A percentile compares a stretch with the other conserved stretches of the same genome.
Evolutionary conservation across 306 rosid species (phyloP).

Genomic region (Prunus mongolica): DNA sequence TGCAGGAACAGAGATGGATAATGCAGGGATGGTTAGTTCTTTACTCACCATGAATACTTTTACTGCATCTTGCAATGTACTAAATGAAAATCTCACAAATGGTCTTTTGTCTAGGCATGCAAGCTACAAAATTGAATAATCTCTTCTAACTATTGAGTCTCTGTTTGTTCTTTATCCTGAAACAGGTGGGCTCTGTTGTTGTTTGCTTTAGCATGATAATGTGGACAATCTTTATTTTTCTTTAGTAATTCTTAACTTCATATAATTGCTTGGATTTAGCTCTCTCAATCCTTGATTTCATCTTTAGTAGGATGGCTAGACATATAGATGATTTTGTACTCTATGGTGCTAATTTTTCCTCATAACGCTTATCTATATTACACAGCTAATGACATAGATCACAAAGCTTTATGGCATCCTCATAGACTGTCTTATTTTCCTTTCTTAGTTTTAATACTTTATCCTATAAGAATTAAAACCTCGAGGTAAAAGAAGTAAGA

Average conservation of each 20-base stretch:
- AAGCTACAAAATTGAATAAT: not conserved
- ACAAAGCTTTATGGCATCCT: not conserved
- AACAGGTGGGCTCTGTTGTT: conserved; percentile 1
- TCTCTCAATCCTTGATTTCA: not conserved
- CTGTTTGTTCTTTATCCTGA: not conserved
- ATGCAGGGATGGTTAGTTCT: conserved; percentile 79
- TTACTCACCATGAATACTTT: not conserved
- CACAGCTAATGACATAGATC: not conserved
- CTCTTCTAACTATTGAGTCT: not conserved
- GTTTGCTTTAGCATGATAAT: conserved; percentile 2
- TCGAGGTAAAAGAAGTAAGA: not conserved
- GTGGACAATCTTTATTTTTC: not conserved
- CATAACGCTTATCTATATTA: not conserved
- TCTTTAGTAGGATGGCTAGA: not conserved
- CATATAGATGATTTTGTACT: not conserved
- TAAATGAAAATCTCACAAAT: not conserved
- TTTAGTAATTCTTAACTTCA: not conserved
- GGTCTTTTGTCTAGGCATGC: not conserved
- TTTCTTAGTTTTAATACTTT: not conserved
- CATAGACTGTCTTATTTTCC: not conserved
- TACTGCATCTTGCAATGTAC: not conserved
- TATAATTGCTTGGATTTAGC: not conserved
- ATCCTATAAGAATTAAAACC: not conserved
- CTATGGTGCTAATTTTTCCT: not conserved
- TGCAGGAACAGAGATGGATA: conserved; percentile 63